Evolutionary conservation across 179 eudicot species (phyloP).

Genomic region (Spergularia azorica): DNA sequence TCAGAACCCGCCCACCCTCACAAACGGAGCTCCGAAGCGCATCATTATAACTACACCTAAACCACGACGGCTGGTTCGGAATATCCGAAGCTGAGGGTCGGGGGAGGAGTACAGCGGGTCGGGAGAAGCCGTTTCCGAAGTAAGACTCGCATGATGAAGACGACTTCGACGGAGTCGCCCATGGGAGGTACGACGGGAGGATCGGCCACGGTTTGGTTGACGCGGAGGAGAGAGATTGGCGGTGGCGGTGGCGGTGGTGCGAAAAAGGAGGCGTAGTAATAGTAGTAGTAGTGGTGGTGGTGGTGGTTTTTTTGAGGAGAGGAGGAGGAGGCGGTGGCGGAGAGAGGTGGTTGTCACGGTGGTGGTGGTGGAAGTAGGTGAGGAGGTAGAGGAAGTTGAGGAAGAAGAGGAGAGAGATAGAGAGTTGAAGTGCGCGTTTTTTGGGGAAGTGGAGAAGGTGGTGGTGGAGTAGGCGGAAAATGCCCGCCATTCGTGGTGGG

Average conservation of each 20-base stretch:
- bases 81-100: slow-evolving; percentile 12
- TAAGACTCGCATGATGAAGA: slow-evolving; percentile 74
- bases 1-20: slow-evolving; percentile 66
- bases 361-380: slow-evolving; percentile 35
- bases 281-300: slow-evolving; percentile 26
- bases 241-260: neutral
- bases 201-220: slow-evolving; percentile 77
- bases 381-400: slow-evolving; percentile 43
- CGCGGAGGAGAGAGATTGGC: slow-evolving; percentile 18
- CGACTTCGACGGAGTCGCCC: slow-evolving; percentile 42
- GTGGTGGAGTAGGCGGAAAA: neutral
- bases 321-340: slow-evolving; percentile 12
- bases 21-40: slow-evolving; percentile 76
- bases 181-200: slow-evolving; percentile 86
- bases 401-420: slow-evolving; percentile 26
- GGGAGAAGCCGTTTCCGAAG: slow-evolving; percentile 83
- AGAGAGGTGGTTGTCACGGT: slow-evolving; percentile 30
- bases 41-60: slow-evolving; percentile 59
- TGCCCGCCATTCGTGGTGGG: slow-evolving; percentile 24
- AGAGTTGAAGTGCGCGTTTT: slow-evolving; percentile 17
- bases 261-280: slow-evolving; percentile 22
- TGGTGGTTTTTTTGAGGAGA: slow-evolving; percentile 31
- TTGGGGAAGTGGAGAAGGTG: neutral
- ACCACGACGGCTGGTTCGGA: slow-evolving; percentile 53
- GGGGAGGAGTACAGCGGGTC: slow-evolving; percentile 39